A percentile compares a stretch with the other conserved stretches of the same genome.
Conservation (phyloP, 2,329 filamentous ascomycete species). For the Neofusicoccum ribis region DNA sequence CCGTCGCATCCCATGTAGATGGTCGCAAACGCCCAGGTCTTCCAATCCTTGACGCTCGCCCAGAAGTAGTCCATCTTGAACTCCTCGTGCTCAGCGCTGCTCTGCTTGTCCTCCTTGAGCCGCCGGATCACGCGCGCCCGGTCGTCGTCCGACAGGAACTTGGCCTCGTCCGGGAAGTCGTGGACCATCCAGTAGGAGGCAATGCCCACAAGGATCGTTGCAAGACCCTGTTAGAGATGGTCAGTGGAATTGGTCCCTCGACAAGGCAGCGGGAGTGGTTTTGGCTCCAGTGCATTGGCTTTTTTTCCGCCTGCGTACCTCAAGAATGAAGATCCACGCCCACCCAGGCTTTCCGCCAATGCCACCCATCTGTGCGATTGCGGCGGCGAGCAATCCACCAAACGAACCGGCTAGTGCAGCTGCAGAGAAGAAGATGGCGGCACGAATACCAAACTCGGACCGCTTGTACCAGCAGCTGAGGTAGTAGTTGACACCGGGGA, state of each 20-base stretch:
- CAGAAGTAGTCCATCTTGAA: slow-evolving; percentile 74
- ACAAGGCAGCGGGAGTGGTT: too few species aligned
- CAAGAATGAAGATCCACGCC: slow-evolving; percentile 42
- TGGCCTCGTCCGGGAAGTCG: slow-evolving; percentile 77
- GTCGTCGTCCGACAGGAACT: slow-evolving; percentile 69
- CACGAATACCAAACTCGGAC: slow-evolving; percentile 75
- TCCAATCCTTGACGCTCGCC: slow-evolving; percentile 76
- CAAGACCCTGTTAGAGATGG: slow-evolving; percentile 60
- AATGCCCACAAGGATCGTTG: slow-evolving; percentile 68
- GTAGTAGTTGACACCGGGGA: slow-evolving; percentile 70
- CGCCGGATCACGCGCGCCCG: slow-evolving; percentile 71
- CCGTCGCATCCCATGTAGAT: slow-evolving; percentile 78
- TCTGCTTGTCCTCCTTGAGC: slow-evolving; percentile 69
- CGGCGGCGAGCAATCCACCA: slow-evolving; percentile 71
- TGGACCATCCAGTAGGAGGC: slow-evolving; percentile 76
- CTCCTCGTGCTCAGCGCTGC: slow-evolving; percentile 71
- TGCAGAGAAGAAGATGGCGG: slow-evolving; percentile 81
- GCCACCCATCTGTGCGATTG: slow-evolving; percentile 69
- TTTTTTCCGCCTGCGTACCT: neutral
- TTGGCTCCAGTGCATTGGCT: too few species aligned
- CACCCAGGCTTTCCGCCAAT: slow-evolving; percentile 49
- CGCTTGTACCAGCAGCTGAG: slow-evolving; percentile 83
- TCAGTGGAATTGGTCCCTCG: neutral
- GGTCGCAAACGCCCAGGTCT: slow-evolving; percentile 73
- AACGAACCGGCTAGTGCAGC: slow-evolving; percentile 79